A percentile compares a stretch with the other conserved stretches of the same genome.
phyloP scores from a whole-genome alignment of 1,139 yeast genomes.

The Pneumocystis oryctolagi region DNA sequence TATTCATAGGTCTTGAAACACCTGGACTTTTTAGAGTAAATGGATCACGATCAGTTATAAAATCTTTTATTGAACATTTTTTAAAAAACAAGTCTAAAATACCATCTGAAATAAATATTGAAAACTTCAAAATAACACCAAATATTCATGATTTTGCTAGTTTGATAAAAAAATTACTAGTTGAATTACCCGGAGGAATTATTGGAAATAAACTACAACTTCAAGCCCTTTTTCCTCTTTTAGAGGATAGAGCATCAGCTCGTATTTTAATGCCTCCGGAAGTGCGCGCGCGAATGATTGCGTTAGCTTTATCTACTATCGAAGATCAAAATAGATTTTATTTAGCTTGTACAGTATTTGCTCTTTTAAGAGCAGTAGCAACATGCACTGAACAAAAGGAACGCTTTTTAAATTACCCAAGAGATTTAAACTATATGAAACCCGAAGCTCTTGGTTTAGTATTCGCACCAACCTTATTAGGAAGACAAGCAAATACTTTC shows the following conservation, averaged over 20 bases:
- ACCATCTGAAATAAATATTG: conserved; percentile 4
- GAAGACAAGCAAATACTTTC: conserved; percentile 1
- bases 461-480: conserved; percentile 10
- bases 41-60: conserved; percentile 7
- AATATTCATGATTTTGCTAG: conserved; percentile 10
- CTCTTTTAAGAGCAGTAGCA: conserved; percentile 4
- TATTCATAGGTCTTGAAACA: neutral
- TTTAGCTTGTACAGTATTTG: conserved; percentile 3
- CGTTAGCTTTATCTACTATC: conserved; percentile 3
- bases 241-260: neutral
- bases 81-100: neutral
- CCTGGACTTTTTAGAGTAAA: conserved; percentile 11
- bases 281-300: conserved; percentile 2
- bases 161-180: conserved; percentile 7
- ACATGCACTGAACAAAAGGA: conserved; percentile 3
- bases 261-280: conserved; percentile 1
- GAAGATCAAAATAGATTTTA: conserved; percentile 2
- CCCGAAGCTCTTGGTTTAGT: conserved; percentile 8
- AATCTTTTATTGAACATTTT: conserved; percentile 6
- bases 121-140: neutral
- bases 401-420: neutral
- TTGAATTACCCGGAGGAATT: conserved; percentile 9
- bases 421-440: conserved; percentile 8
- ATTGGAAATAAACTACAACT: conserved; percentile 5
- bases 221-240: neutral